Evolutionary conservation across 306 rosid genomes (phyloP).

Genomic region (Quercus gilva): DNA sequence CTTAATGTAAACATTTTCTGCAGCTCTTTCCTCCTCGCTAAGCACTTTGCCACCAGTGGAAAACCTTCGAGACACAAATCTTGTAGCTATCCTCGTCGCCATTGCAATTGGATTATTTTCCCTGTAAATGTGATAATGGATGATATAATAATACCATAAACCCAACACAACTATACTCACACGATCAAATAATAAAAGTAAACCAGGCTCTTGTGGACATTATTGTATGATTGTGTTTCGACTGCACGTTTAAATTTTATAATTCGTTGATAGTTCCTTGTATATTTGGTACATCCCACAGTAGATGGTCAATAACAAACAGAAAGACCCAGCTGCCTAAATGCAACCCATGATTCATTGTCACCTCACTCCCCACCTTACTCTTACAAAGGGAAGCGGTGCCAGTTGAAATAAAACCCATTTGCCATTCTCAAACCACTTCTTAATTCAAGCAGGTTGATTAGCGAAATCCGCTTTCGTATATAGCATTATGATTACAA

Average conservation of each 20-base stretch:
- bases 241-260: not conserved
- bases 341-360: too few species aligned
- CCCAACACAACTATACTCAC: not conserved
- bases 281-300: too few species aligned
- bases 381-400: too few species aligned
- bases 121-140: conserved; percentile 14
- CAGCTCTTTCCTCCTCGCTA: conserved; percentile 86
- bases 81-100: conserved; percentile 63
- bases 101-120: conserved; percentile 34
- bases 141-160: not conserved
- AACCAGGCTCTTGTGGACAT: not conserved
- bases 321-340: too few species aligned
- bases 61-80: conserved; percentile 61
- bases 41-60: conserved; percentile 73
- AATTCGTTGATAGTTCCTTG: not conserved
- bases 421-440: too few species aligned
- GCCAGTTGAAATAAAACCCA: too few species aligned
- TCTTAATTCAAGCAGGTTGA: too few species aligned
- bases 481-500: too few species aligned
- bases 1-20: conserved; percentile 76
- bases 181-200: not conserved
- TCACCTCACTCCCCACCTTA: too few species aligned
- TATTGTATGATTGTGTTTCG: not conserved
- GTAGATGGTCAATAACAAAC: too few species aligned
- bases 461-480: too few species aligned